Conservation (phyloP, 2,329 filamentous ascomycete genomes). For the Colletotrichum gigasporum region DNA sequence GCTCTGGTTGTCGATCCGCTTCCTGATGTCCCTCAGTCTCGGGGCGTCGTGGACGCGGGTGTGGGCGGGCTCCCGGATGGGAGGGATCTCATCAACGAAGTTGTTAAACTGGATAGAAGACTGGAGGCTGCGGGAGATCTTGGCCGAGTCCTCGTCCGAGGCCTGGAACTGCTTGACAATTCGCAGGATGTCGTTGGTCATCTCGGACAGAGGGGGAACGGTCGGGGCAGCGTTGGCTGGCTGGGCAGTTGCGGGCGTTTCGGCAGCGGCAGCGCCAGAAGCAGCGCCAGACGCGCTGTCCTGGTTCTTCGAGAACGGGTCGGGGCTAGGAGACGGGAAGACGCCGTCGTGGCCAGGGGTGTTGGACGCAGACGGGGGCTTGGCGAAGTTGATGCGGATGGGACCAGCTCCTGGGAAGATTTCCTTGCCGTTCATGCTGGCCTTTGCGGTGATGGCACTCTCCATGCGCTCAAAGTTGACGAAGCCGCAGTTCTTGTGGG, state of each 20-base stretch:
- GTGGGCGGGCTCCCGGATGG: constrained; percentile 87
- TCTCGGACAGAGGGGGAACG: constrained; percentile 78
- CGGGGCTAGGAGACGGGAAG: constrained; percentile 92
- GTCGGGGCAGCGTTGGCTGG: constrained; percentile 63
- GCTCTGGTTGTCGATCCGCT: constrained; percentile 95
- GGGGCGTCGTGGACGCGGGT: constrained; percentile 92
- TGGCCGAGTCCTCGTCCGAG: constrained; percentile 77
- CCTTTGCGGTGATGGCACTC: constrained; percentile 89
- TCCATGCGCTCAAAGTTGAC: constrained; percentile 96
- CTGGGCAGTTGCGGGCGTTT: constrained; percentile 39
- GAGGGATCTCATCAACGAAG: constrained; percentile 86
- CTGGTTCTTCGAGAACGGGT: constrained; percentile 75
- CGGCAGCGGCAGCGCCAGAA: constrained; percentile 49
- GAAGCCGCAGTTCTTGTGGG: constrained; percentile 98
- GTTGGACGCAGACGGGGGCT: constrained; percentile 88
- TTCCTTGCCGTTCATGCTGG: constrained; percentile 92
- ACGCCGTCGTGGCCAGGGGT: constrained; percentile 89
- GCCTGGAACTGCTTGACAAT: constrained; percentile 93
- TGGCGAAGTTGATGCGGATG: constrained; percentile 96
- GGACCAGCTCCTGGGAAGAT: constrained; percentile 97
- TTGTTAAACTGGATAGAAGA: constrained; percentile 77
- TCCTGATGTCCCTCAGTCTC: constrained; percentile 93
- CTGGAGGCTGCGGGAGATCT: constrained; percentile 79
- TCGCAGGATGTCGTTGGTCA: constrained; percentile 82
- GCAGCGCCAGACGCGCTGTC: constrained; percentile 50